Evolutionary conservation across 2,329 filamentous ascomycete species (phyloP), one percentile per base, ranked within the genome.

Genomic region (Emericellopsis cladophorae): DNA sequence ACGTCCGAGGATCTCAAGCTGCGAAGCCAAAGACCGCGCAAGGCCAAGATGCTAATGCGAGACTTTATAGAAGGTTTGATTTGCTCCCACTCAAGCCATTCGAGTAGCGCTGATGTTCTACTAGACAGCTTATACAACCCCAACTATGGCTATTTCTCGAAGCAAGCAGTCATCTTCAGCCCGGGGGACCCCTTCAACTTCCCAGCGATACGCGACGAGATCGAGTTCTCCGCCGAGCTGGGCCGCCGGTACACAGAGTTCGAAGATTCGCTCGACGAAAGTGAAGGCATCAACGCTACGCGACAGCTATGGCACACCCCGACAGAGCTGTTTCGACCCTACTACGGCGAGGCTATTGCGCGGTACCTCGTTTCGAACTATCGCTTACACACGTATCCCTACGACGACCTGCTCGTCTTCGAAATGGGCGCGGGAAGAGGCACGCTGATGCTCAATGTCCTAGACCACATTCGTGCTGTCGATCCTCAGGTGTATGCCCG

Each of bases 291-390:
- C 37, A 77, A 84, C 42, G 85, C 65, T 37, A 82, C 85, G 33
- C 79, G 92, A 9, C 92, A 98, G 65, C 71, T 98, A 36, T 98
- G 92, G 92, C 93, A 98, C 61, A 98, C 92, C 11, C 92, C 93
- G 0, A 98, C 92, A 0, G 92, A 98, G 66, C 77, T 98, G 16
- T 98, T 98, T 66, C 78, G 86, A 26, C 92, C 93, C 0, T 93
- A 90, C 63, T 98, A 98, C 59, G 93, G 90, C 55, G 89, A 98
- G 68, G 86, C 92, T 29, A 86, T 98, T 50, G 92, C 90, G n/a
- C 81, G 90, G 16, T 95, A 96, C 60, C 76, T 98, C 36, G 81
- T 96, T 49, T 81, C 86, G 49, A 95, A 98, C 66, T 98, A 98
- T 72, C 88, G 92, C 58, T 77, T 95, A 57, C 86, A 85, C 36